Conservation (phyloP, 768 basidiomycete species). For the Mycena floridula region DNA sequence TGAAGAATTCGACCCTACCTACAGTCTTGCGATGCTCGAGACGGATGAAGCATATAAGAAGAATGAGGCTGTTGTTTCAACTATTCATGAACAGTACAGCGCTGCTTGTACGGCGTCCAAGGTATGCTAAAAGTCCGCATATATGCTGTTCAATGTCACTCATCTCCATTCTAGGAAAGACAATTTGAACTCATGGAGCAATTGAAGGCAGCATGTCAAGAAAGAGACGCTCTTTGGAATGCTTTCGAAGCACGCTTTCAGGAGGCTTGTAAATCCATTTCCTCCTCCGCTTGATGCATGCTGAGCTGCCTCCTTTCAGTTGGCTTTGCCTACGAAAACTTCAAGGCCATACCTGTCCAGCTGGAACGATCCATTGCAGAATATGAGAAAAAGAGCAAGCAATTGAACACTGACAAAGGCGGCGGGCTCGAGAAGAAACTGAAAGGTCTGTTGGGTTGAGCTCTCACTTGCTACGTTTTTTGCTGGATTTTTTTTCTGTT, state of each 20-base stretch:
- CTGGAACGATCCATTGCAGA: slow-evolving; percentile 45
- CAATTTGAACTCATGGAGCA: slow-evolving; percentile 35
- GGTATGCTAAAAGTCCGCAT: slow-evolving; percentile 25
- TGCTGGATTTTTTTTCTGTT: too few relatives aligned
- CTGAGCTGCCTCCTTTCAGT: slow-evolving; percentile 27
- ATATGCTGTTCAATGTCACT: slow-evolving; percentile 2
- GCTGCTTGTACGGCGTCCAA: slow-evolving; percentile 32
- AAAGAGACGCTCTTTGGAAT: slow-evolving; percentile 45
- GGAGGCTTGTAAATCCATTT: slow-evolving; percentile 35
- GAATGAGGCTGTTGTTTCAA: slow-evolving; percentile 38
- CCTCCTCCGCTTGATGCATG: slow-evolving; percentile 4
- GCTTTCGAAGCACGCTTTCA: slow-evolving; percentile 38
- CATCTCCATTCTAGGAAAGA: slow-evolving; percentile 27
- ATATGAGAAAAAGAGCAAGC: slow-evolving; percentile 51
- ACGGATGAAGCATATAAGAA: slow-evolving; percentile 53
- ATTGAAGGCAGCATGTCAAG: slow-evolving; percentile 41
- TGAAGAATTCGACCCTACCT: slow-evolving; percentile 30
- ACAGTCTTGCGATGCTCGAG: slow-evolving; percentile 36
- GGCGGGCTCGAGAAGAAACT: slow-evolving; percentile 3
- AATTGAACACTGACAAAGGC: slow-evolving; percentile 29
- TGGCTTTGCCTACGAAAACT: slow-evolving; percentile 30
- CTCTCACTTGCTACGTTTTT: too few relatives aligned
- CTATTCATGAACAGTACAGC: slow-evolving; percentile 37
- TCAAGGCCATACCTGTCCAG: slow-evolving; percentile 42
- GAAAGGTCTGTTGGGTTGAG: slow-evolving; percentile 3